Evolutionary conservation across 1,139 yeast genomes (phyloP).

Genomic region (Saccharomyces pastorianus): DNA sequence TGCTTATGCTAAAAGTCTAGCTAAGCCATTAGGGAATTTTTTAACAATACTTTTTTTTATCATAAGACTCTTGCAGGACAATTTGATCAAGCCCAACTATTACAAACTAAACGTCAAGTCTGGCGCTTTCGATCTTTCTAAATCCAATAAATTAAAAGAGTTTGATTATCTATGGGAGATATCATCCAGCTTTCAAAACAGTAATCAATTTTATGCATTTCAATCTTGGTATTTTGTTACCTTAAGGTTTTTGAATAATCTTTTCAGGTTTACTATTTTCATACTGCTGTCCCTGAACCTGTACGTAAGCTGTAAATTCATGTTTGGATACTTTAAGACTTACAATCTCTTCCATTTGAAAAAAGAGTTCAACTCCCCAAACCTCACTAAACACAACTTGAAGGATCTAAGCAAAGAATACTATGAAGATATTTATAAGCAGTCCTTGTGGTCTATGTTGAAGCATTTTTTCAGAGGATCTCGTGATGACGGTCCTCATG

Average conservation of each 20-base stretch:
- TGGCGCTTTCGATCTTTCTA: slow-evolving; percentile 27
- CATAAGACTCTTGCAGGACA: slow-evolving; percentile 32
- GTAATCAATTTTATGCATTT: slow-evolving; percentile 1
- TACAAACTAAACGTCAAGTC: slow-evolving; percentile 18
- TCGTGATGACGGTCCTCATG: not conserved
- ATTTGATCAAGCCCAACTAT: slow-evolving; percentile 23
- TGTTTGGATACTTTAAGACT: slow-evolving; percentile 15
- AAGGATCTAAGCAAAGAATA: slow-evolving; percentile 19
- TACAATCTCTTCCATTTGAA: slow-evolving; percentile 22
- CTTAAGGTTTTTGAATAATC: slow-evolving; percentile 13
- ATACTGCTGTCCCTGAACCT: slow-evolving; percentile 14
- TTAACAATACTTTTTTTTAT: slow-evolving; percentile 32
- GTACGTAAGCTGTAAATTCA: slow-evolving; percentile 13
- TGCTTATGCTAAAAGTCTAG: slow-evolving; percentile 39
- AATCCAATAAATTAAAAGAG: slow-evolving; percentile 22
- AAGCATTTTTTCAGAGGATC: slow-evolving; percentile 9
- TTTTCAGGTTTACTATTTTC: slow-evolving; percentile 7
- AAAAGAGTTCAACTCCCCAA: slow-evolving; percentile 14
- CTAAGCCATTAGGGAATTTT: slow-evolving; percentile 41
- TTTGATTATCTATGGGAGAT: slow-evolving; percentile 24
- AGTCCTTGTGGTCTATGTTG: slow-evolving; percentile 21
- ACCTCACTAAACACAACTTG: slow-evolving; percentile 18
- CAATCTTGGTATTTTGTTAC: slow-evolving; percentile 9
- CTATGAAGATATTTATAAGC: slow-evolving; percentile 15
- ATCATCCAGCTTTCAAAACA: slow-evolving; percentile 4